These are phyloP conservation scores for Cladosporium sp. DNA, from an alignment of 2,329 filamentous ascomycete genomes.

Conservation along the genomic window DNA sequence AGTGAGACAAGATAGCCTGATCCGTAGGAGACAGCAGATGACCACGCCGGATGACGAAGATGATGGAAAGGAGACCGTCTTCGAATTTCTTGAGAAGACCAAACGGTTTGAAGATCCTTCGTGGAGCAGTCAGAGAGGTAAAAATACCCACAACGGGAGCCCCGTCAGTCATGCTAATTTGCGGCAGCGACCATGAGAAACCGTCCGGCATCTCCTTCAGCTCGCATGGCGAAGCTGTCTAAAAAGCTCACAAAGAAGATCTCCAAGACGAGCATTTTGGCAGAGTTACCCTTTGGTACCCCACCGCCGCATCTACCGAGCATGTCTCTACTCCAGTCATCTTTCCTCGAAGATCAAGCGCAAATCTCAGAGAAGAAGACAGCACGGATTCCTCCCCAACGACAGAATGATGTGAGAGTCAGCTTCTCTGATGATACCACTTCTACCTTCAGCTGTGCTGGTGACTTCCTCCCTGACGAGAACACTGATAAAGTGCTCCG, in stretches of 20 bases:
- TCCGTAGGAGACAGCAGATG: slow-evolving; percentile 29
- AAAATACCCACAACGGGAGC: background rate
- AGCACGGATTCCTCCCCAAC: background rate
- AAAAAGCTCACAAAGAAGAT: slow-evolving; percentile 36
- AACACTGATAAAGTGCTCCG: slow-evolving; percentile 5
- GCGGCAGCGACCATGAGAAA: slow-evolving; percentile 25
- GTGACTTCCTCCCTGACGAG: slow-evolving; percentile 32
- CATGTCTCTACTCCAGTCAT: slow-evolving; percentile 19
- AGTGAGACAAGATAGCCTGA: slow-evolving; percentile 38
- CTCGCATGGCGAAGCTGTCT: slow-evolving; percentile 37
- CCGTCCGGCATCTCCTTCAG: slow-evolving; percentile 32
- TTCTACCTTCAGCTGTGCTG: slow-evolving; percentile 34
- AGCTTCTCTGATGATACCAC: slow-evolving; percentile 26
- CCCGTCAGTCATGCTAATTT: slow-evolving; percentile 16
- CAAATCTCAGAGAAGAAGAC: background rate
- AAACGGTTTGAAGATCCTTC: slow-evolving; percentile 22
- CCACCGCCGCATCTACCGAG: slow-evolving; percentile 22
- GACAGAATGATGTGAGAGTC: slow-evolving; percentile 14
- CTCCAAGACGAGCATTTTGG: slow-evolving; percentile 23
- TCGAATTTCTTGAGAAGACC: slow-evolving; percentile 30
- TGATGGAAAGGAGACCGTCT: slow-evolving; percentile 28
- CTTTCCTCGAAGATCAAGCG: slow-evolving; percentile 21
- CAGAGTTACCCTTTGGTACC: slow-evolving; percentile 33
- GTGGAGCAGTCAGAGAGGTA: slow-evolving; percentile 30
- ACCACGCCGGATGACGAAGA: slow-evolving; percentile 15